Conservation (phyloP, 2,329 filamentous ascomycete species). For the Curvularia spicifera region DNA sequence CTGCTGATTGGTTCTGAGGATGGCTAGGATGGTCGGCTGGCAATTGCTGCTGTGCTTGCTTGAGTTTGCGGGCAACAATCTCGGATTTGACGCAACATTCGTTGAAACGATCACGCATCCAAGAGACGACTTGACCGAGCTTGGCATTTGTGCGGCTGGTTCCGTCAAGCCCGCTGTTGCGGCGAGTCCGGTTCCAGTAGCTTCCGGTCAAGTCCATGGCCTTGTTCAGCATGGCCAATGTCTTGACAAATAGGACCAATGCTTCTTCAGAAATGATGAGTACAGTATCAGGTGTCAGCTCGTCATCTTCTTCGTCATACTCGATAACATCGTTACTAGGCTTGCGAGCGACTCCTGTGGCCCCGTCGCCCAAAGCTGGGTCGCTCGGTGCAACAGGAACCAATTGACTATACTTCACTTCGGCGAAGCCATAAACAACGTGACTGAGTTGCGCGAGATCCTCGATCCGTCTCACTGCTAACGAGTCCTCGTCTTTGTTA, state of each 20-base stretch:
- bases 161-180: slow-evolving; percentile 57
- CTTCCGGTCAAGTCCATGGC: slow-evolving; percentile 93
- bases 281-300: slow-evolving; percentile 83
- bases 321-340: slow-evolving; percentile 57
- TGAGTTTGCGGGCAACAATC: slow-evolving; percentile 84
- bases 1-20: slow-evolving; percentile 74
- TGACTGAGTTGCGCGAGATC: slow-evolving; percentile 92
- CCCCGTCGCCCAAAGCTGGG: slow-evolving; percentile 67
- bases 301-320: slow-evolving; percentile 61
- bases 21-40: slow-evolving; percentile 86
- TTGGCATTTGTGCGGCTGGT: slow-evolving; percentile 49
- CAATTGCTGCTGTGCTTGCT: slow-evolving; percentile 83
- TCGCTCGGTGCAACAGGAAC: slow-evolving; percentile 81
- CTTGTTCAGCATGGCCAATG: slow-evolving; percentile 84
- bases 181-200: slow-evolving; percentile 87
- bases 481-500: slow-evolving; percentile 76
- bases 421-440: slow-evolving; percentile 95
- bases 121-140: slow-evolving; percentile 96
- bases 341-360: slow-evolving; percentile 56
- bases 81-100: slow-evolving; percentile 97
- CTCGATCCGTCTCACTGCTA: slow-evolving; percentile 81
- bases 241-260: slow-evolving; percentile 94
- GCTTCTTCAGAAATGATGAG: slow-evolving; percentile 92
- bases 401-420: slow-evolving; percentile 98
- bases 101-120: slow-evolving; percentile 93